phyloP scores from a whole-genome alignment of 495 filamentous ascomycete species.

The Neurospora sp. region DNA sequence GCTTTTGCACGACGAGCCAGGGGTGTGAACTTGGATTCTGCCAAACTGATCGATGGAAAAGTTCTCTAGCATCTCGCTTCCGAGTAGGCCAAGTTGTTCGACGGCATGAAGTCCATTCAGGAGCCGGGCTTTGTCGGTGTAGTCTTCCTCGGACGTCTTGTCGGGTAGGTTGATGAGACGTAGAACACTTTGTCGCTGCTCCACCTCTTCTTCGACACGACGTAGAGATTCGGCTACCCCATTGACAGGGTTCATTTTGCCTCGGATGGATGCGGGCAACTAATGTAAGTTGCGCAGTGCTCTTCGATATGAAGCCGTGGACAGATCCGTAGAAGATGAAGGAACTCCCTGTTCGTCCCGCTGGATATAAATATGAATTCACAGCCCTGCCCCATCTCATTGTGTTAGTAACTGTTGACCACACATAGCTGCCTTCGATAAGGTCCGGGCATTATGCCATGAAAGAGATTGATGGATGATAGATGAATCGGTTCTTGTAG shows the following conservation, averaged over 20 bases:
- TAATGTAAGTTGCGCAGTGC: background rate
- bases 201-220: background rate
- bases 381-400: background rate
- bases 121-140: background rate
- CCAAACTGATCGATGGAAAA: background rate
- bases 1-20: background rate
- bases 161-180: background rate
- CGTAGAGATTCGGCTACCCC: background rate
- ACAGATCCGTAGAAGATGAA: background rate
- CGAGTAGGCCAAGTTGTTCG: constrained; percentile 2
- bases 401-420: background rate
- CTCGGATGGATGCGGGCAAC: background rate
- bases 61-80: background rate
- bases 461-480: background rate
- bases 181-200: background rate
- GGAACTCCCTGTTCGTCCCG: background rate
- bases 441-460: background rate
- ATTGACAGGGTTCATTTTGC: background rate
- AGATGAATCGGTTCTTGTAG: background rate
- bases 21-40: background rate
- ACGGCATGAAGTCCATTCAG: background rate
- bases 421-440: background rate
- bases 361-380: background rate
- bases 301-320: background rate
- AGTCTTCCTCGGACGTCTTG: background rate